Conservation (phyloP, 2,329 filamentous ascomycete species). For the Metarhizium robertsii region DNA sequence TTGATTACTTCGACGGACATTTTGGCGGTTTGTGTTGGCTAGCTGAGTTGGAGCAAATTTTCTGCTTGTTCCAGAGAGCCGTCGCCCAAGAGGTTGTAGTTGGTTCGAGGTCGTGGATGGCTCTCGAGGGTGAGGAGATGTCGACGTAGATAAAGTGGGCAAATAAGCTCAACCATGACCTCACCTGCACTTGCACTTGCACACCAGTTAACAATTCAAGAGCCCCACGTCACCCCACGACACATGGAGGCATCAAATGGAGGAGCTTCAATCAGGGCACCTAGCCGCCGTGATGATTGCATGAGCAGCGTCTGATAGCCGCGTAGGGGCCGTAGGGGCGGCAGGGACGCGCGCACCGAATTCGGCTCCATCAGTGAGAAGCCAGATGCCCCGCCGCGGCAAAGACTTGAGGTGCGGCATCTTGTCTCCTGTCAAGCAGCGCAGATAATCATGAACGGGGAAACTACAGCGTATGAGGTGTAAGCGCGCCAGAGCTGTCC, state of each 20-base stretch:
- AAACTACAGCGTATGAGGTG: too few species aligned
- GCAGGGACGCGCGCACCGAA: slow-evolving; percentile 3
- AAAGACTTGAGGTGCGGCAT: background rate
- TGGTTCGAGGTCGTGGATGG: background rate
- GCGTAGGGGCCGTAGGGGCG: background rate
- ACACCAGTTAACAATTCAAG: background rate
- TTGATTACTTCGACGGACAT: slow-evolving; percentile 58
- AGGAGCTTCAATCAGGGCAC: too few species aligned
- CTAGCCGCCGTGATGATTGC: too few species aligned
- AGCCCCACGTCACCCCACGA: background rate
- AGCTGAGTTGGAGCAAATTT: background rate
- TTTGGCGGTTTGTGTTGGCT: slow-evolving; percentile 11
- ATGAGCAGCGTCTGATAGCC: background rate
- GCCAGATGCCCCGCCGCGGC: slow-evolving; percentile 2
- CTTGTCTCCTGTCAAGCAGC: background rate
- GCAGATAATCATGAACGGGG: background rate
- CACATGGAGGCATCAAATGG: too few species aligned
- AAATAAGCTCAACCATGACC: background rate
- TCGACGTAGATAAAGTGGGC: background rate
- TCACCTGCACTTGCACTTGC: background rate
- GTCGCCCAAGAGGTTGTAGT: background rate
- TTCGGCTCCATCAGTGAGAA: background rate
- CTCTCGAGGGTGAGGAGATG: background rate
- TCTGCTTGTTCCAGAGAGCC: background rate
- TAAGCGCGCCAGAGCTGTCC: background rate